Conservation (phyloP, 805 yeast species). For the Myxozyma monticola region DNA sequence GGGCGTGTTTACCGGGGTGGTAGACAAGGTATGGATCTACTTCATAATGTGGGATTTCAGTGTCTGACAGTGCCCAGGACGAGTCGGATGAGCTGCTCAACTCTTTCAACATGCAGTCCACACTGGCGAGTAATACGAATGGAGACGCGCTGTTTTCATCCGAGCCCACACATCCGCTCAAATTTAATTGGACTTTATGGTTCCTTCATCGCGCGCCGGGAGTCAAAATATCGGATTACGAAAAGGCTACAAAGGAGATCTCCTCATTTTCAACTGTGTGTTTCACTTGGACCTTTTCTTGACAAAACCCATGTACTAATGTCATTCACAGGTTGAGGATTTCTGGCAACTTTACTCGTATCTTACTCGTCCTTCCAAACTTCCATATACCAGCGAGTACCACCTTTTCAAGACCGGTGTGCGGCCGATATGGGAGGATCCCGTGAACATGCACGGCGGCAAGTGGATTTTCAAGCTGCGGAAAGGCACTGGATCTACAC, state of each 20-base stretch:
- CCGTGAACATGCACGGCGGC: conserved; percentile 83
- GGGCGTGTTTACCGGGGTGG: conserved; percentile 1
- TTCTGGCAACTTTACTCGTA: conserved; percentile 97
- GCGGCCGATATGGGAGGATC: conserved; percentile 98
- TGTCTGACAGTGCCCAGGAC: neutral
- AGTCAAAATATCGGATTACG: conserved; percentile 73
- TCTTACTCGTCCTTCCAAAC: conserved; percentile 82
- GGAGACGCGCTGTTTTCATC: neutral
- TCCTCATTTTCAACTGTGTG: conserved; percentile 69
- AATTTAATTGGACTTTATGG: conserved; percentile 94
- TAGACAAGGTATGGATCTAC: conserved; percentile 5
- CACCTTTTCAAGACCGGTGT: conserved; percentile 91
- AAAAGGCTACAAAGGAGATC: conserved; percentile 86
- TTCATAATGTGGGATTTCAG: neutral
- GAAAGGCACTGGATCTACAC: conserved; percentile 43
- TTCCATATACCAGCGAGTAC: conserved; percentile 92
- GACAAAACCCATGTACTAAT: neutral
- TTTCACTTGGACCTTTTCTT: neutral
- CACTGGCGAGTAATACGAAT: neutral
- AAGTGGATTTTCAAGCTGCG: conserved; percentile 82
- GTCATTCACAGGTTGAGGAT: conserved; percentile 69
- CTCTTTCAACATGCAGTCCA: neutral
- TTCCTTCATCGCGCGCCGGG: conserved; percentile 84
- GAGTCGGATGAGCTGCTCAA: conserved; percentile 9
- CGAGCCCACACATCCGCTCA: conserved; percentile 65